Percentiles rank a stretch among this genome's conserved stretches.
Conservation (phyloP, 257 asterid species). For the Plantago ovata region DNA sequence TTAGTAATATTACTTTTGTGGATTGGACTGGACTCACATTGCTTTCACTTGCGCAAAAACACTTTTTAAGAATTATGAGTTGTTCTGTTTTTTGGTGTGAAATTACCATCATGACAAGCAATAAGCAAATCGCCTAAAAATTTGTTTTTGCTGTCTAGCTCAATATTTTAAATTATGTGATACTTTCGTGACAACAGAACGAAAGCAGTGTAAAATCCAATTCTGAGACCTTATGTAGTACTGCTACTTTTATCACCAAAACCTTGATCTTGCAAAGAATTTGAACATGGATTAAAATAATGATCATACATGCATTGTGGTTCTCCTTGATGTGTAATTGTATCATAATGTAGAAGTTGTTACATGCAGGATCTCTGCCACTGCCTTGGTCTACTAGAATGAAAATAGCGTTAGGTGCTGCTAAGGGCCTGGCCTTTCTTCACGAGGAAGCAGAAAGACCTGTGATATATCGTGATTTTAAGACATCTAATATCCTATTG, state of each 20-base stretch:
- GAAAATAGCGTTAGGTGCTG: constrained; percentile 98
- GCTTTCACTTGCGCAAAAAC: neutral
- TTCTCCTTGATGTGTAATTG: neutral
- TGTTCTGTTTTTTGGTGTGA: no score
- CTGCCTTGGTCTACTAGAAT: constrained; percentile 97
- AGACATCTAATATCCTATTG: constrained; percentile 91
- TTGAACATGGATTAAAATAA: neutral
- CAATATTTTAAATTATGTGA: no score
- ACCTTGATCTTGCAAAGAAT: neutral
- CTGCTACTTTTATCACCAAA: neutral
- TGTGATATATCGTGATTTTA: constrained; percentile 89
- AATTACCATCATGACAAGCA: neutral
- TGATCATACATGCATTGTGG: neutral
- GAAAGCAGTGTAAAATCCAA: neutral
- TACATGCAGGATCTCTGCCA: constrained; percentile 76
- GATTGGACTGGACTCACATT: neutral
- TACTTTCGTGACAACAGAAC: no score
- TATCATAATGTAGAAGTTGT: neutral
- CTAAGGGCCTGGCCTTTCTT: constrained; percentile 90
- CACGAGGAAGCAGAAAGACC: constrained; percentile 99
- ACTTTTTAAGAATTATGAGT: neutral
- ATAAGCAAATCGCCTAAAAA: neutral
- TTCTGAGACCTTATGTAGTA: neutral
- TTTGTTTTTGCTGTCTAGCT: neutral
- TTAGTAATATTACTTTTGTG: no score